These are phyloP conservation scores for Oryza rufipogon DNA, from an alignment of 176 grass and related monocot genomes.

Conservation along the genomic window DNA sequence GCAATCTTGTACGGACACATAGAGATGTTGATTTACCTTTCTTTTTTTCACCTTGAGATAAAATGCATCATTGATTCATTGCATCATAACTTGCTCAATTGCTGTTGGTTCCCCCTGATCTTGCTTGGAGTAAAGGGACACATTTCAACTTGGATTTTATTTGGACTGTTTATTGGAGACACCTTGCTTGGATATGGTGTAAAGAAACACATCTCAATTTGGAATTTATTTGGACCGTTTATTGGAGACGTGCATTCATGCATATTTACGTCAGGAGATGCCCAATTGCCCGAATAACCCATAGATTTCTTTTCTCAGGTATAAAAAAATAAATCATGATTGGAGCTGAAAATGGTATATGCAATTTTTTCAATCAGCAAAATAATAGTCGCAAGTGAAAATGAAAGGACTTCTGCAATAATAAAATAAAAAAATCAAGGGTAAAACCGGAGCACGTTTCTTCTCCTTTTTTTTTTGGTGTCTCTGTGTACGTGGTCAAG, in stretches of 20 bases:
- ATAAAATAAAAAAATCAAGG: neutral
- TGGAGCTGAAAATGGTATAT: neutral
- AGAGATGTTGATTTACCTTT: neutral
- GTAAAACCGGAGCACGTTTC: constrained; percentile 14
- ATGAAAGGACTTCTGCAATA: neutral
- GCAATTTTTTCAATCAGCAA: neutral
- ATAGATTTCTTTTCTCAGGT: neutral
- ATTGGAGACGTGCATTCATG: constrained; percentile 15
- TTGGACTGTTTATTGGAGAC: neutral
- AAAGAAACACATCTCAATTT: constrained; percentile 7
- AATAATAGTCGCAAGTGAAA: neutral
- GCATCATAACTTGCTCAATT: neutral
- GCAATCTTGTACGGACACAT: neutral
- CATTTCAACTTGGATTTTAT: neutral
- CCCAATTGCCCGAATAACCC: neutral
- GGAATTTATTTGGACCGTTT: neutral
- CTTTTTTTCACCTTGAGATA: no score
- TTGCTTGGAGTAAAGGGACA: neutral
- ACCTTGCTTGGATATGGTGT: neutral
- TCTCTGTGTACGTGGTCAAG: constrained; percentile 1
- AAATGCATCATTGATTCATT: no score
- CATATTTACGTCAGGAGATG: neutral
- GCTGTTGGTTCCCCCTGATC: neutral
- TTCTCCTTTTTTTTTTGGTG: neutral
- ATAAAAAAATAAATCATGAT: neutral